phyloP scores from a whole-genome alignment of 2,329 filamentous ascomycete species.

The Pseudohalonectria lignicola region DNA sequence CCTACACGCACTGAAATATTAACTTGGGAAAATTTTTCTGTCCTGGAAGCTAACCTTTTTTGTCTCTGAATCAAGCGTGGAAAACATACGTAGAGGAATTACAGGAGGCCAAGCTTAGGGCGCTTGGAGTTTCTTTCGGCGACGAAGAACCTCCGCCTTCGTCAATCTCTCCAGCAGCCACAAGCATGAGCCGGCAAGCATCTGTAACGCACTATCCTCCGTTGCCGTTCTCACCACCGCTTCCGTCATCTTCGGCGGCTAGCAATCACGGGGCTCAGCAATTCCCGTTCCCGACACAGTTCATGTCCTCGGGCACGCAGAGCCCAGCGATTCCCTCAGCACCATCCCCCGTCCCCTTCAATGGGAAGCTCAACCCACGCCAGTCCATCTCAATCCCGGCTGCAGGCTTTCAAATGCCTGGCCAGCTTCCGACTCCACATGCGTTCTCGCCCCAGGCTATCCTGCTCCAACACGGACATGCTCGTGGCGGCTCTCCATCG shows the following conservation, averaged over 20 bases:
- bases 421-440: slow-evolving; percentile 45
- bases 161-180: slow-evolving; percentile 53
- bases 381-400: slow-evolving; percentile 61
- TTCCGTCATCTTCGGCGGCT: slow-evolving; percentile 67
- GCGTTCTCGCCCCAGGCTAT: slow-evolving; percentile 48
- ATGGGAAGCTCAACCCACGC: slow-evolving; percentile 54
- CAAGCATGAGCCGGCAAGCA: slow-evolving; percentile 57
- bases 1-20: not conserved
- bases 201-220: slow-evolving; percentile 62
- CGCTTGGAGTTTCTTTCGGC: slow-evolving; percentile 75
- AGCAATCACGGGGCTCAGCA: slow-evolving; percentile 62
- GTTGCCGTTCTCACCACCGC: slow-evolving; percentile 71
- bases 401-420: slow-evolving; percentile 53
- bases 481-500: slow-evolving; percentile 54
- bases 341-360: slow-evolving; percentile 63
- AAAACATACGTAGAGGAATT: slow-evolving; percentile 73
- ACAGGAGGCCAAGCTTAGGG: slow-evolving; percentile 83
- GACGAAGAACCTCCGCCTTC: slow-evolving; percentile 56
- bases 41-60: slow-evolving; percentile 7
- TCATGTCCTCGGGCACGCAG: slow-evolving; percentile 51
- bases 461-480: slow-evolving; percentile 37
- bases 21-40: not conserved
- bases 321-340: slow-evolving; percentile 54
- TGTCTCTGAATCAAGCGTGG: slow-evolving; percentile 31
- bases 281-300: slow-evolving; percentile 44